Conservation (phyloP, 2,329 filamentous ascomycete species). For the Microcyclosporella mali region DNA sequence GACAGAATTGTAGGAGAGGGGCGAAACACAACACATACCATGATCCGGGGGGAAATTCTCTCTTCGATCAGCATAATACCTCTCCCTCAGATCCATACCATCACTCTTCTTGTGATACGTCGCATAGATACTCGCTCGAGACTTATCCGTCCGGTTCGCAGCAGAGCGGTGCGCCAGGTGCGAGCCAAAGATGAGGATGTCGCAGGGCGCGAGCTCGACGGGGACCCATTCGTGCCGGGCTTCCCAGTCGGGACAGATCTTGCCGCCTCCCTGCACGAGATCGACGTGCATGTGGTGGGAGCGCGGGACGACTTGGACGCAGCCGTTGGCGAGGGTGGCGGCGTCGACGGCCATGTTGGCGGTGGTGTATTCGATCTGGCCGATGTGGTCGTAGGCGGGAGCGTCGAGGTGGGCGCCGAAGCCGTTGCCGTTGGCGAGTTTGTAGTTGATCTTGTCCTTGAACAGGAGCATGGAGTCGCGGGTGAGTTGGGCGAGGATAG, state of each 20-base stretch:
- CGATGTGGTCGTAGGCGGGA: constrained; percentile 39
- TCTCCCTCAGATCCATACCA: constrained; percentile 36
- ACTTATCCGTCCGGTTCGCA: constrained; percentile 31
- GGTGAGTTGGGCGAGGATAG: constrained; percentile 32
- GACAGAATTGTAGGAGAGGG: too few relatives aligned
- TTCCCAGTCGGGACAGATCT: constrained; percentile 34
- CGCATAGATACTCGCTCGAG: constrained; percentile 38
- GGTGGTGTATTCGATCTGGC: constrained; percentile 38
- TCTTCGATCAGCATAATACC: constrained; percentile 38
- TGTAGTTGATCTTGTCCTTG: constrained; percentile 43
- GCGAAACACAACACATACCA: constrained; percentile 16
- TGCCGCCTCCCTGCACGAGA: constrained; percentile 29
- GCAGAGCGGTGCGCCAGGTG: constrained; percentile 37
- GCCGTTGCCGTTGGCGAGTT: constrained; percentile 37
- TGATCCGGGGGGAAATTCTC: constrained; percentile 40
- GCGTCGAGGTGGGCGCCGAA: constrained; percentile 39
- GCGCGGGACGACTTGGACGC: constrained; percentile 37
- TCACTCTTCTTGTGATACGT: constrained; percentile 39
- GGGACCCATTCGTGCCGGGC: constrained; percentile 32
- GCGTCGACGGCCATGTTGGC: constrained; percentile 37
- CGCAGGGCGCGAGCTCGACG: constrained; percentile 33
- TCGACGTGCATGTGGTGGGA: constrained; percentile 35
- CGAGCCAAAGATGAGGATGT: constrained; percentile 36
- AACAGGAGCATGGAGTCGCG: constrained; percentile 38
- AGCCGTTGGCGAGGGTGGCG: constrained; percentile 34